Conservation (phyloP, 805 yeast genomes). For the Trichomonascus vanleenenianus region DNA sequence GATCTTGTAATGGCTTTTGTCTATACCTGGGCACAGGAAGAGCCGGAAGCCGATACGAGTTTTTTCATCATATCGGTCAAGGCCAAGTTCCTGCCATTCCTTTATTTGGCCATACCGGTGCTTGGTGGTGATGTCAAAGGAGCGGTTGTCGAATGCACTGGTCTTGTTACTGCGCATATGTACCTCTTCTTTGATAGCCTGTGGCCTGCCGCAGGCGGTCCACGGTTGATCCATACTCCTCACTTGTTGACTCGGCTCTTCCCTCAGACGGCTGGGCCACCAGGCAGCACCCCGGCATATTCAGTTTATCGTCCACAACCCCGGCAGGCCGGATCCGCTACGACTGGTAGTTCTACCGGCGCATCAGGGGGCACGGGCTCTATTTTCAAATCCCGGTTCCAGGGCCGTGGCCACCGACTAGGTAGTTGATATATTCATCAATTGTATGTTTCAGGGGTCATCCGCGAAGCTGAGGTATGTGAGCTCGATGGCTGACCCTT, state of each 20-base stretch:
- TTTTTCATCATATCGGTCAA: conserved; percentile 26
- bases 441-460: too few relatives aligned
- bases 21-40: conserved; percentile 33
- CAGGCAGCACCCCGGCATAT: neutral
- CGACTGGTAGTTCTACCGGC: neutral
- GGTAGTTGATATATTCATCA: conserved; percentile 16
- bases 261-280: neutral
- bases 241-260: conserved; percentile 1
- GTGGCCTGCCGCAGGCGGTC: conserved; percentile 25
- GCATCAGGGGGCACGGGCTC: neutral
- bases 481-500: too few relatives aligned
- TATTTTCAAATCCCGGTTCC: conserved; percentile 4
- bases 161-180: conserved; percentile 28
- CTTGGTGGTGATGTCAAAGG: conserved; percentile 23
- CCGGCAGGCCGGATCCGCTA: neutral
- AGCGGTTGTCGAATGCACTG: conserved; percentile 21
- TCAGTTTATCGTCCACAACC: neutral
- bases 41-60: conserved; percentile 22
- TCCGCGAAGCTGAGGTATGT: too few relatives aligned
- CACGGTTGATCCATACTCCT: conserved; percentile 9
- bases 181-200: conserved; percentile 25
- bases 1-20: conserved; percentile 28
- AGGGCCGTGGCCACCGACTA: conserved; percentile 23
- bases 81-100: conserved; percentile 28
- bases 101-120: conserved; percentile 23